These are phyloP conservation scores for Macrolepiota fuliginosa DNA, from an alignment of 768 basidiomycete genomes.

Conservation along the genomic window DNA sequence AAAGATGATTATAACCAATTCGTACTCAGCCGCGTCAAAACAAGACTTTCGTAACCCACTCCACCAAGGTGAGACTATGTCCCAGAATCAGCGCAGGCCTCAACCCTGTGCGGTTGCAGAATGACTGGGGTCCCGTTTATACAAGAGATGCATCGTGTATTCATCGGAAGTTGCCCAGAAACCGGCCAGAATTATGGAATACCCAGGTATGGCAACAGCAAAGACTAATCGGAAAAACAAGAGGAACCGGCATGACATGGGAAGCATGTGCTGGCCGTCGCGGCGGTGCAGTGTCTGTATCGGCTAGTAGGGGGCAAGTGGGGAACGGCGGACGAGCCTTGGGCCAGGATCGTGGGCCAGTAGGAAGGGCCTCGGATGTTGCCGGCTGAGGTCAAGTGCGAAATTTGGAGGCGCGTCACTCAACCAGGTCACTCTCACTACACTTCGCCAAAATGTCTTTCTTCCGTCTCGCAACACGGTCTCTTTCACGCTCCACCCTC, in stretches of 20 bases:
- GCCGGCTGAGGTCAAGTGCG: constrained; percentile 6
- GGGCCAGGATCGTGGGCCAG: constrained; percentile 2
- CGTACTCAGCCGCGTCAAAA: too few relatives aligned
- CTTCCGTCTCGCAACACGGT: constrained; percentile 48
- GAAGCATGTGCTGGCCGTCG: neutral
- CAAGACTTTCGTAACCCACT: too few relatives aligned
- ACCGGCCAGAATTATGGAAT: neutral
- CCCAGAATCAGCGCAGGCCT: too few relatives aligned
- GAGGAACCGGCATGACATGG: neutral
- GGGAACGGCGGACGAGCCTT: neutral
- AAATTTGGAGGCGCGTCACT: constrained; percentile 8
- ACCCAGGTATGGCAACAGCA: neutral
- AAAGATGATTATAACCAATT: too few relatives aligned
- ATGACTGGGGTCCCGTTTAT: too few relatives aligned
- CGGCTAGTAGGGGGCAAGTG: constrained; percentile 8
- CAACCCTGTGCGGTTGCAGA: too few relatives aligned
- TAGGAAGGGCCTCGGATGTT: constrained; percentile 5
- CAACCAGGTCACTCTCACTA: constrained; percentile 4
- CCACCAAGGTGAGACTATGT: too few relatives aligned
- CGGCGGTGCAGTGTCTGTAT: constrained; percentile 3
- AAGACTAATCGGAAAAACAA: neutral
- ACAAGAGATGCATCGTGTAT: too few relatives aligned
- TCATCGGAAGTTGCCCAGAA: neutral
- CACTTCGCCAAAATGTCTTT: constrained; percentile 45
- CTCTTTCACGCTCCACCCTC: constrained; percentile 41